Conservation (phyloP, 1,284 basidiomycete species). For the Anthracocystis walkeri region DNA sequence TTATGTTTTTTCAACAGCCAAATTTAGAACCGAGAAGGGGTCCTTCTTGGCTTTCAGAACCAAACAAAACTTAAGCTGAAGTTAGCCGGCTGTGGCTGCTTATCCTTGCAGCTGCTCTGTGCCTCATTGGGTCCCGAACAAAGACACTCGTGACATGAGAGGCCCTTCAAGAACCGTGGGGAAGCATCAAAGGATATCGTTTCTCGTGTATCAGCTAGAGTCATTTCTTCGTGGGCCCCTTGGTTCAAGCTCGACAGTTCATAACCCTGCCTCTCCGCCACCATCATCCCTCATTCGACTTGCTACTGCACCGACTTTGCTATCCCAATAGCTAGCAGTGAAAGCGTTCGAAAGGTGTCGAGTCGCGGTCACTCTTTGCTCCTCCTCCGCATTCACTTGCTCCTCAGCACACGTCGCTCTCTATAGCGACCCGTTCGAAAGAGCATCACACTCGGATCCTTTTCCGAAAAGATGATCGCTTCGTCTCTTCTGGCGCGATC, state of each 20-base stretch:
- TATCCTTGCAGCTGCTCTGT: conserved; percentile 10
- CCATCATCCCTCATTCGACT: not conserved
- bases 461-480: conserved; percentile 26
- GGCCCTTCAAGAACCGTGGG: not conserved
- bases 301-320: conserved; percentile 6
- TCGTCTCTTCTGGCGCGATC: conserved; percentile 39
- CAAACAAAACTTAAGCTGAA: not conserved
- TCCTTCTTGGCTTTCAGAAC: conserved; percentile 13
- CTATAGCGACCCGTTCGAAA: not conserved
- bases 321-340: conserved; percentile 4
- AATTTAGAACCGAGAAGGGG: not conserved
- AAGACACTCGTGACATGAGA: not conserved
- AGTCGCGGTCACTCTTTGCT: conserved; percentile 2
- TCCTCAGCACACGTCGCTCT: not conserved
- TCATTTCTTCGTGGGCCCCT: no score
- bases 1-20: not conserved
- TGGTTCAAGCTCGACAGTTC: no score
- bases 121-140: conserved; percentile 2
- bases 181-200: no score
- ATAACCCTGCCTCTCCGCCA: not conserved
- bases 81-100: not conserved
- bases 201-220: no score
- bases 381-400: not conserved
- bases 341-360: conserved; percentile 5
- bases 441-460: not conserved